Evolutionary conservation across 768 basidiomycete species (phyloP).

Genomic region (Lactarius hatsudake): DNA sequence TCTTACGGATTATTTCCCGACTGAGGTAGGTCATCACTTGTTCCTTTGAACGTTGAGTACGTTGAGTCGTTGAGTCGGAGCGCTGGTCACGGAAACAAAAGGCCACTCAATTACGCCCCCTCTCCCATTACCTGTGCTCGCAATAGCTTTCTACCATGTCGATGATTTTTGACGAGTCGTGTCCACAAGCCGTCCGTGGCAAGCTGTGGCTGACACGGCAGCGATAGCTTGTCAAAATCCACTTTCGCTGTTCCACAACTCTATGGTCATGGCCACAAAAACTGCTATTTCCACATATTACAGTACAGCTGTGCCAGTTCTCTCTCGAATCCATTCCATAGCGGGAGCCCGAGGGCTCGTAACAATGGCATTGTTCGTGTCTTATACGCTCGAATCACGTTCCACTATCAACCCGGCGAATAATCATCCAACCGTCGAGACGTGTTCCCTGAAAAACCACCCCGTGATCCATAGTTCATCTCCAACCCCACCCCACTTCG

Average conservation of each 20-base stretch:
- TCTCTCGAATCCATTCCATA: not conserved
- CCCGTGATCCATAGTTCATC: not conserved
- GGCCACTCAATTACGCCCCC: too few species aligned
- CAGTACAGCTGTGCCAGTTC: too few species aligned
- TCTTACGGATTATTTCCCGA: too few species aligned
- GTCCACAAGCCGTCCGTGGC: too few species aligned
- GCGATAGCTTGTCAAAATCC: too few species aligned
- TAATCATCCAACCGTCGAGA: not conserved
- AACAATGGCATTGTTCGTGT: not conserved
- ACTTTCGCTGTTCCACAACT: not conserved
- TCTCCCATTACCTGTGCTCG: not conserved
- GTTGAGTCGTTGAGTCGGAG: too few species aligned
- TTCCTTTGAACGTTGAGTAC: too few species aligned
- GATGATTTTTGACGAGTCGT: too few species aligned
- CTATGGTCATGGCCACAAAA: not conserved
- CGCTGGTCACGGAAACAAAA: too few species aligned
- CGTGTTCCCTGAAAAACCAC: not conserved
- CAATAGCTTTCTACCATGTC: too few species aligned
- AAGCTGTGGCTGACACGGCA: too few species aligned
- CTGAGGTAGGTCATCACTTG: too few species aligned
- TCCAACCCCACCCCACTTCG: conserved; percentile 36
- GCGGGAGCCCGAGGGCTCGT: not conserved
- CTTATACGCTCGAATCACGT: not conserved
- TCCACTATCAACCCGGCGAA: not conserved
- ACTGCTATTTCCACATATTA: not conserved